Conservation (phyloP, 148 eudicot genomes). For the Rhododendron vialii region DNA sequence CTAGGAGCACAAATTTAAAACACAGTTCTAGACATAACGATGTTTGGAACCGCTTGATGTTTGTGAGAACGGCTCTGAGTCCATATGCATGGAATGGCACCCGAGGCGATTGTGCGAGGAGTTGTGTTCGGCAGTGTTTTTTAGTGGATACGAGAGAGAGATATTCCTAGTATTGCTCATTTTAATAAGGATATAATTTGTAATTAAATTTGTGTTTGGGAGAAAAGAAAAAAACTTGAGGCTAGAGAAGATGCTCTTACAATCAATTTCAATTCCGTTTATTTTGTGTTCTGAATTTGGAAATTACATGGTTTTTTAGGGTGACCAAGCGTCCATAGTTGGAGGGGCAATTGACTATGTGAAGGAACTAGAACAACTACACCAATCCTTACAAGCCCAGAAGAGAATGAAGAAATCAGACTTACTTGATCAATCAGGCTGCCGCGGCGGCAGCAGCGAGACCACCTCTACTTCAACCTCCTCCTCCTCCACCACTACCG, state of each 20-base stretch:
- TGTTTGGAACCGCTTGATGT: background rate
- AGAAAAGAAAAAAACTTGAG: background rate
- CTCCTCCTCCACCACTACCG: constrained; percentile 1
- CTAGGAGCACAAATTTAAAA: background rate
- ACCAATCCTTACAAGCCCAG: constrained; percentile 43
- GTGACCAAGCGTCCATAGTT: constrained; percentile 63
- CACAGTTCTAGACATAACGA: background rate
- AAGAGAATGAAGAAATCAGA: constrained; percentile 37
- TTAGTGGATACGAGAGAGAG: no score
- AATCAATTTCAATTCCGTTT: background rate
- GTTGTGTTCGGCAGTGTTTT: background rate
- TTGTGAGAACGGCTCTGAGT: background rate
- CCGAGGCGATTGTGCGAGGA: background rate
- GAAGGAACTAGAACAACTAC: constrained; percentile 53
- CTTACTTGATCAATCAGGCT: background rate
- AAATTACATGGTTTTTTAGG: constrained; percentile 22
- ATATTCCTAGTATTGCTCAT: background rate
- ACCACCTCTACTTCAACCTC: constrained; percentile 27
- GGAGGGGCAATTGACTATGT: constrained; percentile 67
- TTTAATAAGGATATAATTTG: background rate
- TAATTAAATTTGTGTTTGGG: background rate
- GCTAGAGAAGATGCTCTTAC: background rate
- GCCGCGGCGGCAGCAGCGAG: constrained; percentile 22
- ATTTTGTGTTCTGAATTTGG: background rate
- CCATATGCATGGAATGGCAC: background rate